Evolutionary conservation across 228 moss, liverwort and hornwort species (phyloP), one percentile per base, ranked within the genome.

Genomic region (Sphagnum fallax): DNA sequence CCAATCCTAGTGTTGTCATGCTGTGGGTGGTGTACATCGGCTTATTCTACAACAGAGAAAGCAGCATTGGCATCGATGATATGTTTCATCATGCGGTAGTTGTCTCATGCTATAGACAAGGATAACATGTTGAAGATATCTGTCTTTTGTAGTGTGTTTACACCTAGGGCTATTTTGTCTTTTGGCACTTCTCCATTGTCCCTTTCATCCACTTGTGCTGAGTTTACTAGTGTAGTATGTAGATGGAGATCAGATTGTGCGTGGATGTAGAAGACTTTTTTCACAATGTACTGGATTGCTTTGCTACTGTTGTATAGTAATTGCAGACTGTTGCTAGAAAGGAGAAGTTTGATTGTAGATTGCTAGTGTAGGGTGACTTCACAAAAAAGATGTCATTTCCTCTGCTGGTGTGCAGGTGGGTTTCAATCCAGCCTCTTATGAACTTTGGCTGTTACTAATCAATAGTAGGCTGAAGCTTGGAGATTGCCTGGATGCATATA

Each of bases 51-150:
- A 86, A 79, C 32, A 74, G 81, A 18, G 83, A 83, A 68, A 67
- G 75, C 61, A 78, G 83, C 74, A 72, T 79, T 71, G 86, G 83
- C 75, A 78, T 71, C 49, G 90, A 90, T 77, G 92, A 90, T 79
- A 86, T 90, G 79, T 90, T 92, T 69, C 79, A 77, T 47, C 79
- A 84, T 77, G 92, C 92, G 90, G 92, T 92, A 92, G 67, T 65
- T 70, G 63, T 75, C 75, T 60, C 52, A 5, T 67, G 13, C 67
- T 55, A 2, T 55, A 55, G 12, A 1, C 32, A 32, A 32, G 32
- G 32, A 32, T 32, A 32, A 32, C 32, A 32, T 32, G 32, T 32
- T 32, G 32, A 32, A 32, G 32, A 32, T 3, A 32, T 32, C 32
- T 32, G 32, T 32, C 32, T 32, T 32, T 32, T 32, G 32, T 1